Base-by-base conservation (phyloP, 2,329 filamentous ascomycete genomes). In the Chaetothyriales sp. region DNA sequence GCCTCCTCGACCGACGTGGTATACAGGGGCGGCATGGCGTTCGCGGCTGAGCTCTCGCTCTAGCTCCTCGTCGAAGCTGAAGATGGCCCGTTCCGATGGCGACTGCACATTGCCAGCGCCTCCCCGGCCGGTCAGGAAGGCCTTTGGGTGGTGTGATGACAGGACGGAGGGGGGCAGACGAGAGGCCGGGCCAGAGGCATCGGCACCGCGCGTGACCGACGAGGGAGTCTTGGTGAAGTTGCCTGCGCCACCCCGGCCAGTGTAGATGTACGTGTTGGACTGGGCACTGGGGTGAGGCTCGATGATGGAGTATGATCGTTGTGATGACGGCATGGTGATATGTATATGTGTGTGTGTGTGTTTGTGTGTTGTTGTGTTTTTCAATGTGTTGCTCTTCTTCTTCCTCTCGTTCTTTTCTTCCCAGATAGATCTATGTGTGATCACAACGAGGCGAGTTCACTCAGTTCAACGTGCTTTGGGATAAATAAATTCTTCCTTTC, bases 31-130 rank as follows among this genome's bases (percentile, higher is more conserved):
- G 46, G 73, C 68, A 53, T 72, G 67, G 54, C 69, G 68, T 58
- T 69, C 70, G 36, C 74, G 69, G 51, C 73, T 70, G 55, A 76
- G 68, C 53, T 79, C 74, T 52, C 73, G 73, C 58, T 77, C 72
- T 48, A 82, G 71, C 61, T 82, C 79, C 67, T 82, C 79, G 63
- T 82, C 79, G 66, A 82, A 82, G 65, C 73, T 76, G 71, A 81
- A 81, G 63, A 81, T 80, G 61, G 75, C 71, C 43, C 76, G 71
- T 59, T 81, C 74, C 54, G 53, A 47, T 15, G 49, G 39, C 8
- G 61, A 65, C 66, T 74, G 71, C 55, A 77, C 67, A 62, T 78
- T 79, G 55, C 76, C 76, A 15, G 73, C 73, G 44, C 76, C 75
- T 50, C 76, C 76, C 47, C 75, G 73, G 52, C 76, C 75, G 36